Conservation (phyloP, 768 basidiomycete species). For the Austroboletus eburneus region DNA sequence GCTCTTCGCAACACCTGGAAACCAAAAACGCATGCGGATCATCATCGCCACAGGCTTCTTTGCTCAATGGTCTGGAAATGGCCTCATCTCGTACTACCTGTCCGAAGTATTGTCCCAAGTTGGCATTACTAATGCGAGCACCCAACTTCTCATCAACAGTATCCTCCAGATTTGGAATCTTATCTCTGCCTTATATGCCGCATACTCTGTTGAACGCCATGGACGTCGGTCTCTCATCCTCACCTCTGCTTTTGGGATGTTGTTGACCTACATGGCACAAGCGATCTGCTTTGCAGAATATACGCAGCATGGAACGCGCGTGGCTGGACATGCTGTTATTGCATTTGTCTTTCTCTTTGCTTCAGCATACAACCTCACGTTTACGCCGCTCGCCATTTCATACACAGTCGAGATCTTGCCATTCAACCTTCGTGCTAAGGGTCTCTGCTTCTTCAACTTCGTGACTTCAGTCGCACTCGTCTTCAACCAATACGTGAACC, state of each 20-base stretch:
- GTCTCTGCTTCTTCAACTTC: slow-evolving; percentile 79
- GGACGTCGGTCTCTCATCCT: slow-evolving; percentile 71
- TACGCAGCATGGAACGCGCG: slow-evolving; percentile 35
- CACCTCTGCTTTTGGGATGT: slow-evolving; percentile 54
- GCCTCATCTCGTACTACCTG: slow-evolving; percentile 81
- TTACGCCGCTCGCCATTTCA: slow-evolving; percentile 80
- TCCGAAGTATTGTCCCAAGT: slow-evolving; percentile 65
- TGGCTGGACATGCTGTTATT: slow-evolving; percentile 67
- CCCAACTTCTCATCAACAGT: slow-evolving; percentile 79
- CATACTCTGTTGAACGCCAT: slow-evolving; percentile 57
- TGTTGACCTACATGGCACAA: slow-evolving; percentile 62
- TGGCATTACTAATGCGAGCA: slow-evolving; percentile 57
- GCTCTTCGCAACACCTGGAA: slow-evolving; percentile 62
- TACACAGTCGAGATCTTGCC: slow-evolving; percentile 91
- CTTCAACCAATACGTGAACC: slow-evolving; percentile 89
- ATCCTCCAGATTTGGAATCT: slow-evolving; percentile 84
- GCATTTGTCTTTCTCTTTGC: slow-evolving; percentile 85
- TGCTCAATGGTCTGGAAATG: slow-evolving; percentile 85
- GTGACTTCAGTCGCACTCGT: slow-evolving; percentile 74
- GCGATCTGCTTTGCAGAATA: slow-evolving; percentile 62
- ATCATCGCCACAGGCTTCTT: slow-evolving; percentile 78
- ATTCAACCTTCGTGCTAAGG: slow-evolving; percentile 79
- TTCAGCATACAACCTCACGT: slow-evolving; percentile 74
- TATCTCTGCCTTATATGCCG: slow-evolving; percentile 52
- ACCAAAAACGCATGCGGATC: slow-evolving; percentile 71